Base-by-base conservation (phyloP, 2,329 filamentous ascomycete genomes). In the Blastomyces parvus region DNA sequence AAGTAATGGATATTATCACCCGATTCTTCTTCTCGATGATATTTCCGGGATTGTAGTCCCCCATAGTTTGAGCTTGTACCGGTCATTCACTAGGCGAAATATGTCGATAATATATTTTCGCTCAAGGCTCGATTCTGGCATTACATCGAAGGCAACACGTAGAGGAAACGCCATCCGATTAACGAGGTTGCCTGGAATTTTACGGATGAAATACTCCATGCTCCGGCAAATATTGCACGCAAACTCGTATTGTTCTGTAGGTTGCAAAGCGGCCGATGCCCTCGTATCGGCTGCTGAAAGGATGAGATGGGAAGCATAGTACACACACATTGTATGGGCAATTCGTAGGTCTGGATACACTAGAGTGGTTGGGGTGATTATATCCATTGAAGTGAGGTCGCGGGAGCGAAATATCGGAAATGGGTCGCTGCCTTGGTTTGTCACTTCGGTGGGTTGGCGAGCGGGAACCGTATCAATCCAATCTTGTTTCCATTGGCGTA, bases 141-240 rank as follows among this genome's bases (percentile, higher is more conserved):
- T 69, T 3, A 64, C 67, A 60, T 71, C 70, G 50, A 70, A 72
- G 1, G 71, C 68, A 1, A 69, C 67, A 14, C 70, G 69, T 22
- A 72, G 65, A 3, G 69, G 67, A 44, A 72, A 72, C 67, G 72
- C 72, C n/a, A 71, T 65, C 13, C 71, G 70, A 14, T 69, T 71
- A 2, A 72, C 65, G 5, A 72, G 50, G 40, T 63, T 69, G 1
- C 71, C 71, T 11, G 71, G 70, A n/a, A 67, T 65, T 3, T 65
- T 67, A 30, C 65, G 65, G 14, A 71, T 60, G 59, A 71, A 72
- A 59, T 70, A 72, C 56, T 68, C 70, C 66, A 71, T 69, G 62
- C 70, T 72, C 44, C 71, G 70, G 50, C 70, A 72, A 60, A 72
- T 72, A 52, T 71, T 68, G 64, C 71, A 72, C 22, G 70, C 71